Evolutionary conservation across 164 flowering plant species (phyloP), one percentile per base, ranked within the genome.

Genomic region (Nymphaea thermarum): DNA sequence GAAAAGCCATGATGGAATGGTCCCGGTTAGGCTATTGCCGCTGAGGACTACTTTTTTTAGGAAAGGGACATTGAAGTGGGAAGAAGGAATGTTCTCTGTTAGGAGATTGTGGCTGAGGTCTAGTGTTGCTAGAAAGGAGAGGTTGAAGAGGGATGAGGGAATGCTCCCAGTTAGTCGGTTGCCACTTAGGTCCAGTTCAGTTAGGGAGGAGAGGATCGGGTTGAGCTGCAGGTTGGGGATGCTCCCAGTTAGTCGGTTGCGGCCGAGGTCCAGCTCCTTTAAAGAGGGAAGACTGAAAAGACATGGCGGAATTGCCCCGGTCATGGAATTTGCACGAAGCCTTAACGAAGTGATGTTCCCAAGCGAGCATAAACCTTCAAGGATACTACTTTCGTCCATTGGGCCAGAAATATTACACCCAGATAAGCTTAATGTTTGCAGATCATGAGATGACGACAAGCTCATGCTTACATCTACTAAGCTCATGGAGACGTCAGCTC

Each of bases 21-120:
- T 44, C 2, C 71, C 60, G 12, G 65, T 5, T 3, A 68, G 60
- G 43, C 43, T 16, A n/a, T 68, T 68, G 42, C 42, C 53, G 0
- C 72, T 44, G 41, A 87, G 79, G 5, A 69, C 62, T 7, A 85
- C 6, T 36, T 16, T 57, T 69, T 65, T 71, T 47, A 87, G 47
- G 3, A 70, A 61, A 51, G 85, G 82, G 12, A 82, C 74, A 16
- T 70, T 43, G 65, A 84, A 80, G 63, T 85, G 74, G 43, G 79
- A 64, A 0, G 67, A 2, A 2, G 89, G 85, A 36, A 85, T 76
- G 11, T 66, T 66, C 4, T 82, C 92, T 47, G 17, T 65, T 15
- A 87, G 60, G 1, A 8, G 60, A 16, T 55, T 55, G 60, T 55
- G 10, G 25, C 41, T 61, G 63, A 61, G 63, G 63, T 61, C 41